These are phyloP conservation scores for Fusarium transvaalense DNA, from an alignment of 2,329 filamentous ascomycete genomes.

Conservation along the genomic window DNA sequence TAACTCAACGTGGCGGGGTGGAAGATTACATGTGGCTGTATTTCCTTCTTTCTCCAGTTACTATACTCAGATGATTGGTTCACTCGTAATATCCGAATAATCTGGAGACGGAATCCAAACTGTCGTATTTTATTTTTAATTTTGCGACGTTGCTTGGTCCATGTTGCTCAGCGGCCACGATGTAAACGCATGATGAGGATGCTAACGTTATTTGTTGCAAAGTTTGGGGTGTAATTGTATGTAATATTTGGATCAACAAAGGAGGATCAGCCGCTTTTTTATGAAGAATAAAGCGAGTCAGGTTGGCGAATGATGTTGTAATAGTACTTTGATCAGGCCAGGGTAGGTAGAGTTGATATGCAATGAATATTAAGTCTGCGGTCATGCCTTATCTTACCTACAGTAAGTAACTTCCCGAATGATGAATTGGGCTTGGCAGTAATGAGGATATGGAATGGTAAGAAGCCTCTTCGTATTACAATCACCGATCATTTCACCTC, in stretches of 20 bases:
- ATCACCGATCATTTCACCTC: background rate
- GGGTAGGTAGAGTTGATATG: background rate
- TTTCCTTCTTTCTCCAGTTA: slow-evolving; percentile 3
- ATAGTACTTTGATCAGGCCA: background rate
- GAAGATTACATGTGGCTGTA: background rate
- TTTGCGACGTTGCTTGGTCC: slow-evolving; percentile 17
- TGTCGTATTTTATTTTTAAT: slow-evolving; percentile 7
- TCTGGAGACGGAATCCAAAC: slow-evolving; percentile 4
- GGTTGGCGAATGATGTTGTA: background rate
- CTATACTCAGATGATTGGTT: slow-evolving; percentile 15
- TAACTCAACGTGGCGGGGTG: slow-evolving; percentile 30
- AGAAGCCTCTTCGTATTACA: slow-evolving; percentile 8
- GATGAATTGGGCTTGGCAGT: background rate
- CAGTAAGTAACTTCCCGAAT: background rate
- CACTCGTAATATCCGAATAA: slow-evolving; percentile 12
- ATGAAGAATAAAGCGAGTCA: background rate
- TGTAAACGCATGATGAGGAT: background rate
- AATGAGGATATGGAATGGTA: background rate
- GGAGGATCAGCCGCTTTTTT: slow-evolving; percentile 8
- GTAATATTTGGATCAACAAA: slow-evolving; percentile 34
- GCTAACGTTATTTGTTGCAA: background rate
- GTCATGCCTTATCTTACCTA: background rate
- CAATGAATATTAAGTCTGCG: background rate
- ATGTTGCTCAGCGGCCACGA: slow-evolving; percentile 26
- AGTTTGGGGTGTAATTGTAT: slow-evolving; percentile 8